Base-by-base conservation (phyloP, 805 yeast species). In the Candida sithepensis region DNA sequence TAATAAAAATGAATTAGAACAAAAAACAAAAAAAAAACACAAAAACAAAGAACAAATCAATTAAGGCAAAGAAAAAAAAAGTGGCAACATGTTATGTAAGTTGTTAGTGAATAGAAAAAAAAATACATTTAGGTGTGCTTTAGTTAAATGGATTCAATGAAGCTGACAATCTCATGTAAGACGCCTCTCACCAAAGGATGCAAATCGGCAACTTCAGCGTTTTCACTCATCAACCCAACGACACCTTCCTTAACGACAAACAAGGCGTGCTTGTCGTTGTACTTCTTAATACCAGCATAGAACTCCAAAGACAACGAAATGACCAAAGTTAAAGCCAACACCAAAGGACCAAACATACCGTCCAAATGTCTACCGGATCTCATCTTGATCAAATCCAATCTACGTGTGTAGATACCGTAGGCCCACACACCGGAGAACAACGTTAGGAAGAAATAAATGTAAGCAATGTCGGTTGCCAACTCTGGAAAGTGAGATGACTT, bases 371-470 rank as follows among this genome's bases (percentile, higher is more conserved):
- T 78, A 43, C 92, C 95, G 23, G 90, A 85, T 66, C 98, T 81
- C 64, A 81, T 83, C 64, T 75, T 79, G 63, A 92, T 94, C 47
- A 84, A 75, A 30, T 73, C 74, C 54, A 91, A 72, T 63, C 99
- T 79, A 55, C 72, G 75, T 62, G 80, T 69, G 68, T 87, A 92
- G 46, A 86, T 81, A 51, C 71, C 75, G 68, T 89, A 92, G 23
- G 96, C 96, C 99, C 99, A 92, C 23, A 80, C 56, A 40, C 96
- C 92, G 39, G 89, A 75, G 64, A 91, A 90, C 19, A 92, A 55
- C 0, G 98, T 89, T 57, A 94, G 72, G 0, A 68, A 84, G 65
- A 92, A 91, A 70, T 91, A 85, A 39, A 82, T 64, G 65, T 86
- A 88, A 0, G 98, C 96, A 57, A 91, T 70, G 45, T 68, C 59